Evolutionary conservation across 2,329 filamentous ascomycete genomes (phyloP), one percentile per base, ranked within the genome.

Genomic region (Grosmannia serpens): DNA sequence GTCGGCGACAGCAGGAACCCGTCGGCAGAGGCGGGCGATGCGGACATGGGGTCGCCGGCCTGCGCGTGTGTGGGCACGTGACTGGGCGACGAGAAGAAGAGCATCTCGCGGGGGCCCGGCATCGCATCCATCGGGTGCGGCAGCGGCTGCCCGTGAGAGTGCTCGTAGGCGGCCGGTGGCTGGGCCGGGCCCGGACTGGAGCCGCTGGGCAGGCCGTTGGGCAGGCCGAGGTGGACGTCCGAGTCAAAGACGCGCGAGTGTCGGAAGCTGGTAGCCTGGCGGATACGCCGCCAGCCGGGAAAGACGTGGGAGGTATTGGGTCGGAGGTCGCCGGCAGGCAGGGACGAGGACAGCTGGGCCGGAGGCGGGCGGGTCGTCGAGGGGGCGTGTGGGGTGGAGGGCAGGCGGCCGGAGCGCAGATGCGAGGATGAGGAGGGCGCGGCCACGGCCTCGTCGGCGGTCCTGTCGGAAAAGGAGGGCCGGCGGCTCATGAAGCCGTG

Each of bases 401-500:
- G 60, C 20, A 64, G 58, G 22, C 64, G 62, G 20, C 61, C 53
- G 24, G 62, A 38, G 9, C 59, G 55, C 10, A 58, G 46, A 26
- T 56, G 56, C 4, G 49, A 52, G 7, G 58, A 50, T 35, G 58
- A 29, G 10, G 52, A 52, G 38, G 27, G 13, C 11, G 33, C 47
- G 20, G 41, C 20, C 4, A n/a, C 41, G n/a, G 20, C 3, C 20
- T n/a, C 13, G 10, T 50, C 22, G 26, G 24, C 66, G n/a, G 65
- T 51, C 24, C 38, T 65, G 61, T n/a, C 71, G 64, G 57, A 50
- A 38, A 73, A 65, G 1, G 77, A 78, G 7, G 75, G 71, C 53
- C 78, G 74, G 46, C 78, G 71, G 56, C 77, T 73, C 9, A 80
- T 77, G 35, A 83, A 75, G 35, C 75, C 76, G 64, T 77, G 70